Conservation (phyloP, 2,329 filamentous ascomycete genomes). For the Sphaerulina musiva region DNA sequence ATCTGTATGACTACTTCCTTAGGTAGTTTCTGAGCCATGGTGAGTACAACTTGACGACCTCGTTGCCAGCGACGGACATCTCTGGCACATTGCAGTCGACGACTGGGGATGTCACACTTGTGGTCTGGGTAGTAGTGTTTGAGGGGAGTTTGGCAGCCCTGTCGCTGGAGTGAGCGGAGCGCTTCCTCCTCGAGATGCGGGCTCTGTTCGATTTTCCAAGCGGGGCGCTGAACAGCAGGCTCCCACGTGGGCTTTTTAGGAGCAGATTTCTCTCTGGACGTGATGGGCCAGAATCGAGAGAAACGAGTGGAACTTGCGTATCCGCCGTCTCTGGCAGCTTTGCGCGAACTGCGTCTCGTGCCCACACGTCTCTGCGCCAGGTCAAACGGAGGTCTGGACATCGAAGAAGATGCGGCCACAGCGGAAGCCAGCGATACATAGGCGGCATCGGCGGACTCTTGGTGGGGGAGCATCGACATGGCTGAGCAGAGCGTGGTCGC, state of each 20-base stretch:
- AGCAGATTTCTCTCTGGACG: not conserved
- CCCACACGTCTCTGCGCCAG: too few relatives aligned
- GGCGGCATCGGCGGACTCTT: too few relatives aligned
- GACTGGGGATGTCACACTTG: constrained; percentile 9
- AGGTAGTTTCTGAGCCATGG: constrained; percentile 10
- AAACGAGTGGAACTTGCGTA: too few relatives aligned
- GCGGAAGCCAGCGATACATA: too few relatives aligned
- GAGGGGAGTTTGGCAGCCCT: constrained; percentile 12
- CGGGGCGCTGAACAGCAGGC: constrained; percentile 3
- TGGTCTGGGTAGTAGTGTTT: constrained; percentile 11
- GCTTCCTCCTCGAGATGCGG: constrained; percentile 9
- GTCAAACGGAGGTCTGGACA: too few relatives aligned
- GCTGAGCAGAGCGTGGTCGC: too few relatives aligned
- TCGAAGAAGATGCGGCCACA: too few relatives aligned
- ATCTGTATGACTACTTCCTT: constrained; percentile 15
- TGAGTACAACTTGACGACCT: constrained; percentile 5
- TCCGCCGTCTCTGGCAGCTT: too few relatives aligned
- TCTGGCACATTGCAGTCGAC: constrained; percentile 12
- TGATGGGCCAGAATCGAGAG: too few relatives aligned
- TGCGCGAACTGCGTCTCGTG: too few relatives aligned
- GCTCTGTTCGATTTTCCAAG: constrained; percentile 7
- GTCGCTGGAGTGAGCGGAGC: constrained; percentile 10
- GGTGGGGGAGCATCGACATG: too few relatives aligned
- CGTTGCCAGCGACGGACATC: constrained; percentile 11
- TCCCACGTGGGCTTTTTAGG: constrained; percentile 10